Evolutionary conservation across 805 yeast genomes (phyloP).

Genomic region (Saccharomycopsis sp.): DNA sequence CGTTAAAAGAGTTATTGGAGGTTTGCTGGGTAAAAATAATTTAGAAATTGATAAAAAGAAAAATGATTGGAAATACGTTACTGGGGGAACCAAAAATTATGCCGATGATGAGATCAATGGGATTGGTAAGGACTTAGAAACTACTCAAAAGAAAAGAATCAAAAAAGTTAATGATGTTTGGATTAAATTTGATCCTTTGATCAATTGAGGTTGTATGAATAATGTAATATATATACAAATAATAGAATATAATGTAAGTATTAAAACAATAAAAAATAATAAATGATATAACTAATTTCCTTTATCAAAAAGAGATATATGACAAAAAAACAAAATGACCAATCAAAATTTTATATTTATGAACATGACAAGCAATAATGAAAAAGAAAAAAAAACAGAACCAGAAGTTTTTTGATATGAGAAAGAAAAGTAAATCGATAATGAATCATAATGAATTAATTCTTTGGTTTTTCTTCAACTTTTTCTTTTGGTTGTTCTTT

Average conservation of each 20-base stretch:
- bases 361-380: too few relatives aligned
- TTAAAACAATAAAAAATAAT: too few relatives aligned
- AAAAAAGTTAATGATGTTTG: conserved; percentile 4
- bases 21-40: conserved; percentile 31
- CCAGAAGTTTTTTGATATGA: too few relatives aligned
- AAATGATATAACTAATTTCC: too few relatives aligned
- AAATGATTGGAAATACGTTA: conserved; percentile 17
- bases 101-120: conserved; percentile 6
- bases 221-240: too few relatives aligned
- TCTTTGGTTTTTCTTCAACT: neutral
- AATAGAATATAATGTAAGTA: too few relatives aligned
- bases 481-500: neutral
- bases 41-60: conserved; percentile 23
- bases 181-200: conserved; percentile 6
- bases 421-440: neutral
- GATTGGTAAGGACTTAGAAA: conserved; percentile 2
- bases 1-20: conserved; percentile 37
- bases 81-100: conserved; percentile 7
- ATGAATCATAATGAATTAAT: neutral
- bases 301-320: too few relatives aligned
- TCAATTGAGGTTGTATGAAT: too few relatives aligned
- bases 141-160: neutral
- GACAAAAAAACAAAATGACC: too few relatives aligned
- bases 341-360: too few relatives aligned
- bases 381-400: too few relatives aligned